Evolutionary conservation across 352 stramenopile species (phyloP).

Genomic region (Phytophthora cactorum): DNA sequence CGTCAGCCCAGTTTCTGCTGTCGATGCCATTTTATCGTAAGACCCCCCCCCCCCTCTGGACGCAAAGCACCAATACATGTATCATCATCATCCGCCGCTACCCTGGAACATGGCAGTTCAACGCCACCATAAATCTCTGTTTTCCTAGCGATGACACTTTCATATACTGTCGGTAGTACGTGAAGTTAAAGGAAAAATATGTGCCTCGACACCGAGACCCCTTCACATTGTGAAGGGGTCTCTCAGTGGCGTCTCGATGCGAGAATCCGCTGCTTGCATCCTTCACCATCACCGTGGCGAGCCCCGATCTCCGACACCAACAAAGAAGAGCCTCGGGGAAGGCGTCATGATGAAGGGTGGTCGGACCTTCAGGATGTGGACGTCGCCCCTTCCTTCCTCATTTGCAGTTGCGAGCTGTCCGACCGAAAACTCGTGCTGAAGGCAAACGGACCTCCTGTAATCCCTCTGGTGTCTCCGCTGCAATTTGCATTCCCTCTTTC

Average conservation of each 20-base stretch:
- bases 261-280: conserved; percentile 24
- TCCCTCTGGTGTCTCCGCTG: conserved; percentile 26
- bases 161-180: background rate
- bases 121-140: too few species aligned
- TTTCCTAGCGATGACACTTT: background rate
- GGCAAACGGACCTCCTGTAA: conserved; percentile 15
- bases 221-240: background rate
- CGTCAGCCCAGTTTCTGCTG: conserved; percentile 24
- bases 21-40: conserved; percentile 3
- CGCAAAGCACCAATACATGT: conserved; percentile 28
- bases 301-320: conserved; percentile 12
- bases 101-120: too few species aligned
- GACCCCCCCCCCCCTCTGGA: conserved; percentile 19
- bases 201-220: conserved; percentile 4
- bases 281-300: conserved; percentile 28
- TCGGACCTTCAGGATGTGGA: conserved; percentile 33
- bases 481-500: conserved; percentile 35
- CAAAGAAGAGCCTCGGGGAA: conserved; percentile 33
- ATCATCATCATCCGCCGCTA: conserved; percentile 1
- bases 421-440: conserved; percentile 21
- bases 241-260: background rate
- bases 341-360: conserved; percentile 27
- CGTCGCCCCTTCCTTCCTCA: conserved; percentile 32
- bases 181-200: too few species aligned
- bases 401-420: conserved; percentile 43